Base-by-base conservation (phyloP, 2,329 filamentous ascomycete genomes). In the Aspergillus proliferans region DNA sequence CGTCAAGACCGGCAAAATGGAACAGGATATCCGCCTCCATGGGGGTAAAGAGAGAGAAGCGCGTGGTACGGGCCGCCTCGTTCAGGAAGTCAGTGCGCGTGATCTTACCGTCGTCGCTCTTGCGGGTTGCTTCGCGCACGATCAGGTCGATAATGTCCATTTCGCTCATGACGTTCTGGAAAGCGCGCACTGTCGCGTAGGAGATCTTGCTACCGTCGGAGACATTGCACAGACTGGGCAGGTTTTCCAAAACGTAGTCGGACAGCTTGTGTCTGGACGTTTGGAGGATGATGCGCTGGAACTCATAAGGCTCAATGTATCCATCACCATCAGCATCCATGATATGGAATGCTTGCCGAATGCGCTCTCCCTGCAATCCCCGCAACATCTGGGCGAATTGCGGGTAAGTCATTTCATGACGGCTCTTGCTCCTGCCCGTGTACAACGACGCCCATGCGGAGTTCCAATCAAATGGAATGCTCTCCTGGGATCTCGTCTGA, bases 11-110 rank as follows among this genome's bases (percentile, higher is more conserved):
- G 52, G 93, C 93, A 70, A 98, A 98, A 74, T 97, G 93, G 78
- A 98, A 98, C 38, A 98, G 82, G 54, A 98, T 95, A 65, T 98
- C 93, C 38, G 92, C 91, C 72, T 98, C 93, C 90, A 97, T 96
- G 10, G 93, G 93, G 0, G 93, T 97, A 72, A 97, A 96, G 33
- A 94, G 82, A 10, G 91, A 94, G 76, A 96, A 98, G 55, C 93
- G 85, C 21, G 92, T 95, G 63, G 93, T 84, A 56, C 85, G 85
- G 41, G 92, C 86, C 9, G 93, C 92, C 75, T 96, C 91, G 70
- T 95, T 92, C 54, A 97, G 75, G 73, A 98, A 98, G 64, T 97
- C 93, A 40, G 89, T 81, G 46, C 90, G 83, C 4, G 92, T 96
- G 66, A 98, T 97, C 75, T 89, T 95, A 65, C 90, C 89, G 68